Conservation (phyloP, 331 rosid genomes). For the Cydonia oblonga region DNA sequence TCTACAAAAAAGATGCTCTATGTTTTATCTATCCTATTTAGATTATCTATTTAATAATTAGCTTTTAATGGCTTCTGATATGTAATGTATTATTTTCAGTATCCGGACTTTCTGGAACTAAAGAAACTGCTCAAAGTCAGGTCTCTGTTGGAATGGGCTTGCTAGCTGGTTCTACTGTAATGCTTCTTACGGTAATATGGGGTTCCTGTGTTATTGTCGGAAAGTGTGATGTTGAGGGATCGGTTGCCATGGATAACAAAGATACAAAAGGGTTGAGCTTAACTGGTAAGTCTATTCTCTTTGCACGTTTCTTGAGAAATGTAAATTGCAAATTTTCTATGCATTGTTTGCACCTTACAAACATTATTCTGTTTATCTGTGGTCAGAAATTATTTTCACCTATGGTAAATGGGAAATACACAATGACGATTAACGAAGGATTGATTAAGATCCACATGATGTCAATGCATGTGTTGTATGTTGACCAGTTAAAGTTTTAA, state of each 20-base stretch:
- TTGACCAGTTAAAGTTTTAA: background rate
- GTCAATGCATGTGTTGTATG: background rate
- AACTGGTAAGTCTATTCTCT: conserved; percentile 39
- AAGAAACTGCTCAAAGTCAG: conserved; percentile 77
- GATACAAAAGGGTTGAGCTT: conserved; percentile 68
- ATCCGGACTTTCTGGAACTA: conserved; percentile 85
- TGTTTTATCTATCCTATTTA: background rate
- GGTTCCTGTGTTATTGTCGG: conserved; percentile 85
- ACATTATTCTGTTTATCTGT: background rate
- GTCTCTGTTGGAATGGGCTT: conserved; percentile 97
- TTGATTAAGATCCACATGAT: background rate
- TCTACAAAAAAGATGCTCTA: background rate
- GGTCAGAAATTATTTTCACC: background rate
- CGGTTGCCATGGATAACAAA: conserved; percentile 44
- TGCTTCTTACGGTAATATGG: conserved; percentile 90
- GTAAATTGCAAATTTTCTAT: background rate
- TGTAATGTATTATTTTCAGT: conserved; percentile 33
- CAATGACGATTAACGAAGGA: background rate
- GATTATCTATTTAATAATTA: background rate
- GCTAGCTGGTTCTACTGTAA: conserved; percentile 87
- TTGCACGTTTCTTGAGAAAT: background rate
- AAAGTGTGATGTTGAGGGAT: conserved; percentile 63
- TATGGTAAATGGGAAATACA: background rate
- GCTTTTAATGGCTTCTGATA: background rate
- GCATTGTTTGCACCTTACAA: background rate